Conservation (phyloP, 805 yeast species). For the Ogataea salicorniae region DNA sequence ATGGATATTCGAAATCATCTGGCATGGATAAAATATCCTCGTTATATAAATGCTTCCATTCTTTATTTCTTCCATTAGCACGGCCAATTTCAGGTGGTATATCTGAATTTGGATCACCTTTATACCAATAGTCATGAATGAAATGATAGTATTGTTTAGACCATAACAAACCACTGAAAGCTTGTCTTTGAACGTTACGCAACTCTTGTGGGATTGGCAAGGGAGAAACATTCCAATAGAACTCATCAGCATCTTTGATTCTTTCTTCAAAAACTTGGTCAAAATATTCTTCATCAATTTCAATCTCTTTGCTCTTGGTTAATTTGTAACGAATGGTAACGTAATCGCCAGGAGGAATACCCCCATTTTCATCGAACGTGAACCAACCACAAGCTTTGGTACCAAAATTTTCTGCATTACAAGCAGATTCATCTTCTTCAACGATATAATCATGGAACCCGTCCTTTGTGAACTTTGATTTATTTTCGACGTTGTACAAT, state of each 20-base stretch:
- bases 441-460: conserved; percentile 85
- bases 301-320: conserved; percentile 28
- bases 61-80: conserved; percentile 80
- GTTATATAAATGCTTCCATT: conserved; percentile 85
- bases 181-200: conserved; percentile 84
- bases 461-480: conserved; percentile 66
- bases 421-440: conserved; percentile 50
- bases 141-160: conserved; percentile 87
- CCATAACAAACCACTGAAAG: conserved; percentile 92
- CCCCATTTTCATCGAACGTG: conserved; percentile 67
- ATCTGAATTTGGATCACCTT: conserved; percentile 74
- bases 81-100: conserved; percentile 77
- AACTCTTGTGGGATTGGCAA: conserved; percentile 76
- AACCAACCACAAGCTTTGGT: conserved; percentile 86
- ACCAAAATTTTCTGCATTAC: conserved; percentile 68
- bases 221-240: conserved; percentile 85
- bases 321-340: conserved; percentile 80
- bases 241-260: conserved; percentile 86
- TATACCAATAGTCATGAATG: conserved; percentile 78
- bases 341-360: conserved; percentile 81
- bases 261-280: conserved; percentile 66
- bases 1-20: conserved; percentile 94
- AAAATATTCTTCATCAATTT: conserved; percentile 66
- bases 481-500: conserved; percentile 61
- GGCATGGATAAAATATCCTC: conserved; percentile 87